Base-by-base conservation (phyloP, 2,329 filamentous ascomycete species). In the Fusarium sororula region DNA sequence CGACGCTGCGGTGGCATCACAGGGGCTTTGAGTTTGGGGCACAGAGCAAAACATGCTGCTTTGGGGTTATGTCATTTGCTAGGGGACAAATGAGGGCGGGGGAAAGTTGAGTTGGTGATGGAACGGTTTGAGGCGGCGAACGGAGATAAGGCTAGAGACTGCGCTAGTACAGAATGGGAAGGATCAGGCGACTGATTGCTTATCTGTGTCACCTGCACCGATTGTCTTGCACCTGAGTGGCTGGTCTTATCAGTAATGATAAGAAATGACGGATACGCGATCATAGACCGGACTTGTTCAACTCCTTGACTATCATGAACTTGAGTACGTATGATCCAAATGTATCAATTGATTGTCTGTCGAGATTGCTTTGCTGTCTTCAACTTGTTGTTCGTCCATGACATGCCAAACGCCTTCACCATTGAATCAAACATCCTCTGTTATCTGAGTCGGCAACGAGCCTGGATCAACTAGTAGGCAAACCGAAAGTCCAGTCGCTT, bases 1-100 rank as follows among this genome's bases (percentile, higher is more conserved):
- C 72, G 71, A 68, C 72, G 72, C 63, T 74, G 67, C 30, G 72
- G 72, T 26, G 72, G 67, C 72, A 74, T 74, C 55, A 65, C 67
- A 68, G 44, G 44, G 65, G 45, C 1, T 53, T 37, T n/a, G 20
- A 9, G 11, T 26, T n/a, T 14, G 10, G n/a, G 12, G 32, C 14
- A 38, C 50, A 53, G 26, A 35, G 45, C 35, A 55, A 59, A 72
- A 64, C 68, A 72, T 72, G 39, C 28, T 64, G 59, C 38, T 53
- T 48, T 55, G 53, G n/a, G 55, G 50, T 72, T 54, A 55, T 72
- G 68, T 44, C 55, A 57, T 63, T 56, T 55, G 24, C 30, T 24
- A 17, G 45, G 14, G 0, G 3, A 39, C 44, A 56, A 38, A 9
- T 42, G 51, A 65, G 32, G 32, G 69, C 68, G 69, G 68, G 63